Base-by-base conservation (phyloP, 2,329 filamentous ascomycete genomes). In the Aspergillus pseudotamarii region DNA sequence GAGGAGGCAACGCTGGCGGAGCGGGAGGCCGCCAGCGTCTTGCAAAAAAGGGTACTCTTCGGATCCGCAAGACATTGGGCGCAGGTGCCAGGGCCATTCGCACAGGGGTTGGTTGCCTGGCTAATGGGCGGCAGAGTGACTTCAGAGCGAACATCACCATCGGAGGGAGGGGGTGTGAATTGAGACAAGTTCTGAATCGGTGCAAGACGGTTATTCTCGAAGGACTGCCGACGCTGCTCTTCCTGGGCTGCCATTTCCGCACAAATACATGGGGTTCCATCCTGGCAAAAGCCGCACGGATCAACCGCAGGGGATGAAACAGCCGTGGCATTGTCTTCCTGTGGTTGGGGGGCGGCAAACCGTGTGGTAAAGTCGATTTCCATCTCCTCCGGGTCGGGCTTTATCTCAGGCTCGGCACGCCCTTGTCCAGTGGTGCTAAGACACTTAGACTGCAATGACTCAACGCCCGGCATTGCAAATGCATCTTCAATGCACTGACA, bases 191-290 rank as follows among this genome's bases (percentile, higher is more conserved):
- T 82, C 62, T 82, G 76, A 38, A 83, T 78, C 16, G 82, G 80
- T 41, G 81, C 76, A 30, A 83, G 76, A 38, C 76, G 76, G 59
- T 74, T 78, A 58, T 71, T 73, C 62, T 78, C 75, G 34, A 74
- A 74, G 1, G 69, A 34, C 80, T 83, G 58, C 67, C 64, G 73
- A 62, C 66, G 75, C 64, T 72, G 72, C 66, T 76, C 75, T 67
- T 76, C 75, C 63, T 82, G 81, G 9, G 80, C 80, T 3, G 80
- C 79, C 78, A 84, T 82, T 68, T 94, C 91, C 28, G 91, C 91
- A 76, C 92, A 95, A 68, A 93, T 88, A 73, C 92, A 95, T 70
- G 92, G 92, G 0, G 90, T 93, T 5, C 91, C 91, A 64, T 94
- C 91, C 65, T 89, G 87, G 78, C 92, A 95, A 79, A 95, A 95